Percentiles rank a stretch among this genome's conserved stretches.
These are phyloP conservation scores for Pestalotiopsis sp. DNA, from an alignment of 2,329 filamentous ascomycete genomes.

Conservation along the genomic window DNA sequence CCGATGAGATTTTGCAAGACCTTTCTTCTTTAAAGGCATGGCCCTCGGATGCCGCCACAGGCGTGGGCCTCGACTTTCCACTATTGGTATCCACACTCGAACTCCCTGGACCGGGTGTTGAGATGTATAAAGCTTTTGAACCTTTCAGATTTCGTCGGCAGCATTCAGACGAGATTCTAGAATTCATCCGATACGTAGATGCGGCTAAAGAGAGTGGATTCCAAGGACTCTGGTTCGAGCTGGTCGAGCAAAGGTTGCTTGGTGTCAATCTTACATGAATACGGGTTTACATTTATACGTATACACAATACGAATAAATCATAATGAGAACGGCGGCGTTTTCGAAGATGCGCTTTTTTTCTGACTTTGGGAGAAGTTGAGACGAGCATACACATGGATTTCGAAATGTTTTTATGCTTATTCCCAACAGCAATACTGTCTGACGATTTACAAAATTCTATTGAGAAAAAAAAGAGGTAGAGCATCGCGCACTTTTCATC, in stretches of 20 bases:
- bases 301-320: too few relatives aligned
- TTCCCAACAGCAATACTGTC: too few relatives aligned
- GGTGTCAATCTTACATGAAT: slow-evolving; percentile 8
- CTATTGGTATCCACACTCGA: slow-evolving; percentile 13
- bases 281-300: not conserved
- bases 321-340: too few relatives aligned
- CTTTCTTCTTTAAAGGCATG: slow-evolving; percentile 11
- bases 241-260: slow-evolving; percentile 13
- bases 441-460: too few relatives aligned
- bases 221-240: slow-evolving; percentile 17
- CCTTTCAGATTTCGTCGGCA: slow-evolving; percentile 8
- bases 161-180: slow-evolving; percentile 6
- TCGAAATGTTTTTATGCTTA: too few relatives aligned
- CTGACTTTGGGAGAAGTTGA: too few relatives aligned
- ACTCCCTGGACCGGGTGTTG: not conserved
- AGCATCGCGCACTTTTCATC: too few relatives aligned
- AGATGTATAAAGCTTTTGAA: slow-evolving; percentile 6
- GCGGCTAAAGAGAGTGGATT: slow-evolving; percentile 6
- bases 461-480: too few relatives aligned
- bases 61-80: slow-evolving; percentile 12
- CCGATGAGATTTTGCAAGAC: slow-evolving; percentile 11
- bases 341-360: too few relatives aligned
- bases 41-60: slow-evolving; percentile 4
- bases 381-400: too few relatives aligned
- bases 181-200: slow-evolving; percentile 4